Percentiles rank a stretch among this genome's conserved stretches.
These are phyloP conservation scores for Baudoinia panamericana DNA, from an alignment of 495 filamentous ascomycete species.

Conservation along the genomic window DNA sequence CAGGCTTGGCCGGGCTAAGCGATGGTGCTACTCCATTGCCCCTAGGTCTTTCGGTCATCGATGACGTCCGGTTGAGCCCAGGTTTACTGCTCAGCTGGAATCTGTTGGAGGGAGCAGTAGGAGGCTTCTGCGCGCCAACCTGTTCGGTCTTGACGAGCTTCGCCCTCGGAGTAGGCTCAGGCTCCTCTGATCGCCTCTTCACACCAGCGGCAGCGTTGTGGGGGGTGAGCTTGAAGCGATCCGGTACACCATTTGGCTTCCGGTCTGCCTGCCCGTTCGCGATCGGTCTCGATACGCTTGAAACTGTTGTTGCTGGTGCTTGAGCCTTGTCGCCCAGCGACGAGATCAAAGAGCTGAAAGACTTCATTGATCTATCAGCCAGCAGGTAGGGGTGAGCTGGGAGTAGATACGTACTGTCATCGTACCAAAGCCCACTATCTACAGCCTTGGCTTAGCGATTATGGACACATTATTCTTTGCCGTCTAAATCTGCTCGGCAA, in stretches of 20 bases:
- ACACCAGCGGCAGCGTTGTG: constrained; percentile 15
- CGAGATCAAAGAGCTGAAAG: constrained; percentile 46
- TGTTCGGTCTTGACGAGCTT: constrained; percentile 23
- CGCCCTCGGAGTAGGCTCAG: constrained; percentile 26
- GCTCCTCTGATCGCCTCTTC: constrained; percentile 28
- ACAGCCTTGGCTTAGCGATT: too few species aligned
- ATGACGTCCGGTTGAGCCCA: constrained; percentile 29
- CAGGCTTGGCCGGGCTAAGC: constrained; percentile 16
- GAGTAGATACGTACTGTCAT: constrained; percentile 2
- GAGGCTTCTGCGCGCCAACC: constrained; percentile 22
- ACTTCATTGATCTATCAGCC: constrained; percentile 27
- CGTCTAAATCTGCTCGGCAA: too few species aligned
- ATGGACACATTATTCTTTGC: too few species aligned
- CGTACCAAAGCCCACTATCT: too few species aligned
- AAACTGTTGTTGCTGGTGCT: constrained; percentile 24
- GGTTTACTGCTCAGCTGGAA: constrained; percentile 14
- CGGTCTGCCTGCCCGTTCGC: background rate
- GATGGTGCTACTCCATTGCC: constrained; percentile 18
- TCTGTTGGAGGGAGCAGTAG: constrained; percentile 1
- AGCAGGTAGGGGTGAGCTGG: too few species aligned
- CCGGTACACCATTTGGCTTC: constrained; percentile 1
- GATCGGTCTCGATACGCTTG: constrained; percentile 8
- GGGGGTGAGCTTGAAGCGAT: constrained; percentile 13
- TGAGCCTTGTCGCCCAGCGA: constrained; percentile 37
- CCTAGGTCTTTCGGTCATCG: constrained; percentile 27